Percentiles rank a stretch among this genome's conserved stretches.
Conservation (phyloP, 1,139 yeast genomes). For the Kurtzmaniella quercitrusa region DNA sequence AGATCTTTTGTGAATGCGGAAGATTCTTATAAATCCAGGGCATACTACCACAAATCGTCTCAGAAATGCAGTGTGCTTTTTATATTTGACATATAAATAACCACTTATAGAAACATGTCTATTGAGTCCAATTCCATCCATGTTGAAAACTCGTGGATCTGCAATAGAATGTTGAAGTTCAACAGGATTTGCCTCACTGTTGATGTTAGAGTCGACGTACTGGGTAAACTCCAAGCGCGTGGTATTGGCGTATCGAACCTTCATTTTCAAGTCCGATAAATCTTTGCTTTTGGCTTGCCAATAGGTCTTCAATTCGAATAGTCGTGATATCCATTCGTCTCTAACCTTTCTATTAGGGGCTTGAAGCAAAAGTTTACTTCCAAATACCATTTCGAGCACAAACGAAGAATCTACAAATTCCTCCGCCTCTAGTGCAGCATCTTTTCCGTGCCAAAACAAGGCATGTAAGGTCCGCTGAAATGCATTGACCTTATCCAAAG, state of each 20-base stretch:
- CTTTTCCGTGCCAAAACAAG: constrained; percentile 41
- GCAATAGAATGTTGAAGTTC: constrained; percentile 53
- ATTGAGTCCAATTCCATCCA: constrained; percentile 56
- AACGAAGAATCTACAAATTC: constrained; percentile 43
- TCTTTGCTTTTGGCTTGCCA: constrained; percentile 53
- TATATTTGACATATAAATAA: constrained; percentile 59
- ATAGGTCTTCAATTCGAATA: constrained; percentile 44
- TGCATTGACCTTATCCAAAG: constrained; percentile 21
- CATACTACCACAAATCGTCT: constrained; percentile 61
- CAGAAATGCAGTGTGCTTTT: constrained; percentile 62
- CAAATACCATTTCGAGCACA: constrained; percentile 49
- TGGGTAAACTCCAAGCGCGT: constrained; percentile 49
- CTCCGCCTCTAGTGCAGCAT: constrained; percentile 20
- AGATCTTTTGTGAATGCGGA: constrained; percentile 44
- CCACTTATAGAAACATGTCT: constrained; percentile 64
- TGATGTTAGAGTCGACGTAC: constrained; percentile 53
- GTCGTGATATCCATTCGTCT: constrained; percentile 61
- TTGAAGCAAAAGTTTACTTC: constrained; percentile 47
- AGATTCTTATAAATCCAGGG: constrained; percentile 63
- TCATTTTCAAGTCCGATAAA: constrained; percentile 36
- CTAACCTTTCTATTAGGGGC: constrained; percentile 51
- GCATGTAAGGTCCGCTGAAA: constrained; percentile 36
- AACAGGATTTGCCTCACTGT: constrained; percentile 48
- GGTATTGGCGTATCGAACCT: constrained; percentile 45
- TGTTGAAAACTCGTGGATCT: constrained; percentile 49